phyloP scores from a whole-genome alignment of 2,329 filamentous ascomycete genomes.

The Cordyceps farinosa region DNA sequence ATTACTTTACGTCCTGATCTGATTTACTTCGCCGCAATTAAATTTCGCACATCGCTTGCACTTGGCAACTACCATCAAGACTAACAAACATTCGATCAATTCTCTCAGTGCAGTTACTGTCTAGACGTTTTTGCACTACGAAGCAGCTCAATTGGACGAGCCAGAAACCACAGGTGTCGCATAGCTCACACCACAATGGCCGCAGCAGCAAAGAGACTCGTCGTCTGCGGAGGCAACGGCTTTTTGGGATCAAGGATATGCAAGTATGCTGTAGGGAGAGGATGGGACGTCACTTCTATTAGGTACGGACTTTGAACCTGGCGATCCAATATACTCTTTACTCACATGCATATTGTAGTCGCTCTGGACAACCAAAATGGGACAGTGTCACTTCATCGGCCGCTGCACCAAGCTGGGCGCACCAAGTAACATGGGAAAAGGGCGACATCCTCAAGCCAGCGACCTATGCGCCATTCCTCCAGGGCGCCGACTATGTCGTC shows the following conservation, averaged over 20 bases:
- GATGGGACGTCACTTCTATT: slow-evolving; percentile 90
- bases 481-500: slow-evolving; percentile 77
- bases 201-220: slow-evolving; percentile 67
- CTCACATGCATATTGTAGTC: slow-evolving; percentile 48
- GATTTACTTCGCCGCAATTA: neutral
- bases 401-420: slow-evolving; percentile 74
- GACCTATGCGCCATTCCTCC: slow-evolving; percentile 73
- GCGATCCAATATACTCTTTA: neutral
- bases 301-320: slow-evolving; percentile 54
- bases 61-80: neutral
- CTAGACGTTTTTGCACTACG: neutral
- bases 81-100: neutral
- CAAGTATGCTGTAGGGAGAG: slow-evolving; percentile 77
- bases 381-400: slow-evolving; percentile 68
- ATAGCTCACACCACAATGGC: slow-evolving; percentile 36
- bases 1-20: slow-evolving; percentile 11
- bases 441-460: slow-evolving; percentile 82
- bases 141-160: slow-evolving; percentile 21
- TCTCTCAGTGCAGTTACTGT: no score
- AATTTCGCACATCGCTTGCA: neutral
- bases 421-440: slow-evolving; percentile 78
- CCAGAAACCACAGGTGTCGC: slow-evolving; percentile 3
- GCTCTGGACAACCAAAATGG: slow-evolving; percentile 88
- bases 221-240: slow-evolving; percentile 91
- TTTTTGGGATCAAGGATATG: slow-evolving; percentile 89